Conservation (phyloP, 2,329 filamentous ascomycete species). For the Aspergillus brasiliensis region DNA sequence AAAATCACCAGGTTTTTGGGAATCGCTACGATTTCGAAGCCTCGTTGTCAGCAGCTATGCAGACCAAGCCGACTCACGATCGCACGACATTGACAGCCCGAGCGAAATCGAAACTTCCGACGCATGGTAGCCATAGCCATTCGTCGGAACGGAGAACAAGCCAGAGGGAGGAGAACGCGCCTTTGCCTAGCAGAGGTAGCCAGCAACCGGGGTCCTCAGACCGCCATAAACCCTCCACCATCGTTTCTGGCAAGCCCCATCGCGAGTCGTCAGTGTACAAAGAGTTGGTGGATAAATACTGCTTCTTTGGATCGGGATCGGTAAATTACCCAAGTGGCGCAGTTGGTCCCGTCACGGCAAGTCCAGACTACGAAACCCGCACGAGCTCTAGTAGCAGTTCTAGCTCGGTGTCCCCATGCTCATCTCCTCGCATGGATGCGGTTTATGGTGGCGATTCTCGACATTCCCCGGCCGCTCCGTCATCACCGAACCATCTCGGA, state of each 20-base stretch:
- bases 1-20: conserved; percentile 72
- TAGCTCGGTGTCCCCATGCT: conserved; percentile 23
- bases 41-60: conserved; percentile 82
- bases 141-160: conserved; percentile 8
- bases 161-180: conserved; percentile 18
- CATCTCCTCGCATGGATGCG: conserved; percentile 29
- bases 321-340: conserved; percentile 38
- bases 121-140: conserved; percentile 17
- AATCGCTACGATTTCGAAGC: conserved; percentile 95
- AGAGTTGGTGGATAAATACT: conserved; percentile 98
- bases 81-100: conserved; percentile 57
- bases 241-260: conserved; percentile 63
- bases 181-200: conserved; percentile 22
- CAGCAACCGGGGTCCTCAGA: conserved; percentile 18
- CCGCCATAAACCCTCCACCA: conserved; percentile 54
- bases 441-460: conserved; percentile 11
- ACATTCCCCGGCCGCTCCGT: conserved; percentile 31
- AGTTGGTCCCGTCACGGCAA: background rate
- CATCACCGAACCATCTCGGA: conserved; percentile 43
- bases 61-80: conserved; percentile 65
- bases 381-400: conserved; percentile 8
- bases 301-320: conserved; percentile 70
- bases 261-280: conserved; percentile 90
- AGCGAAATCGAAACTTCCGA: conserved; percentile 56
- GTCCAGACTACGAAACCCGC: conserved; percentile 1